A percentile compares a stretch with the other conserved stretches of the same genome.
Conservation (phyloP, 1,284 basidiomycete species). For the Ganoderma multipileum region DNA sequence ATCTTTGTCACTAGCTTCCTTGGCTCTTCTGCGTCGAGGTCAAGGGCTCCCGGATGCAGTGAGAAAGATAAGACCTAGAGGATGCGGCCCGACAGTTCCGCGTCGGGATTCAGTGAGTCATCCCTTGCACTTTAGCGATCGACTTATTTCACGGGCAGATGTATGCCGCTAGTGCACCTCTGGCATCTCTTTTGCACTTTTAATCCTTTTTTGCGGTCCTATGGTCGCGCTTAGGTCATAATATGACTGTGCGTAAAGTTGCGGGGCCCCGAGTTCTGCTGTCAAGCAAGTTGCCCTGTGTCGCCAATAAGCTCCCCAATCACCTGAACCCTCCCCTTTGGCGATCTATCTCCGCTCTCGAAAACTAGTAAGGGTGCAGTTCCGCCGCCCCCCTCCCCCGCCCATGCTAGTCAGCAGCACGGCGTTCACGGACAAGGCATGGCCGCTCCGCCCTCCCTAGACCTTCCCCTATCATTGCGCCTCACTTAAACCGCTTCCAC, state of each 20-base stretch:
- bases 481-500: background rate
- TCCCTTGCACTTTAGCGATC: no score
- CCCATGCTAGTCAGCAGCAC: background rate
- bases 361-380: background rate
- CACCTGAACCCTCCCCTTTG: background rate
- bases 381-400: background rate
- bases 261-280: background rate
- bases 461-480: background rate
- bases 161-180: no score
- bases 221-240: background rate
- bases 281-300: background rate
- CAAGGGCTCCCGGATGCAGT: no score
- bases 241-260: background rate
- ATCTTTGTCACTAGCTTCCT: no score
- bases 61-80: no score
- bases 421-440: background rate
- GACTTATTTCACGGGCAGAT: no score
- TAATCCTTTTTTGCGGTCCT: background rate
- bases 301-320: background rate
- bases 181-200: no score
- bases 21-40: no score
- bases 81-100: no score
- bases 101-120: no score
- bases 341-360: background rate
- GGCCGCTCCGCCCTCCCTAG: background rate